Evolutionary conservation across 2,329 filamentous ascomycete species (phyloP).

Genomic region (Trichoderma cornu-damae): DNA sequence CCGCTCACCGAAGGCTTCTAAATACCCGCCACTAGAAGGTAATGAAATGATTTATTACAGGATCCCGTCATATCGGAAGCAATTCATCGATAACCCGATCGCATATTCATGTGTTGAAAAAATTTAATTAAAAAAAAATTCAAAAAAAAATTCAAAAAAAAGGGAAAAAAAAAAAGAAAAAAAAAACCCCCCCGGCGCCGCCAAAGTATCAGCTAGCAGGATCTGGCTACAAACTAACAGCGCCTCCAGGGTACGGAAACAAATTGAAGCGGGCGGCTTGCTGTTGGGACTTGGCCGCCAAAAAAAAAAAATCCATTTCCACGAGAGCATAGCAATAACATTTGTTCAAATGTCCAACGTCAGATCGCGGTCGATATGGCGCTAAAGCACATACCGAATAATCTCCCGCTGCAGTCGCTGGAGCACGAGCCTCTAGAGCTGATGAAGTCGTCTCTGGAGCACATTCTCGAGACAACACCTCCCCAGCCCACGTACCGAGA

Average conservation of each 20-base stretch:
- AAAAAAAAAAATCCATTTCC: no score
- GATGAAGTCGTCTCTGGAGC: constrained; percentile 33
- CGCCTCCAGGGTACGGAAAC: neutral
- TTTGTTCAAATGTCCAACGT: neutral
- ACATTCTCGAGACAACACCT: constrained; percentile 35
- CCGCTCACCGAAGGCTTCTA: no score
- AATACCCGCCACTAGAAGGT: no score
- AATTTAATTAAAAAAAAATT: no score
- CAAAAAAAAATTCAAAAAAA: neutral
- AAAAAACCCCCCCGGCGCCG: neutral
- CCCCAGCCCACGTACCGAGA: constrained; percentile 33
- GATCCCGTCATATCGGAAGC: no score
- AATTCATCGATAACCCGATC: no score
- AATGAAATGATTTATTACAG: no score
- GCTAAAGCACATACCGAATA: constrained; percentile 33
- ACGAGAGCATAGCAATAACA: neutral
- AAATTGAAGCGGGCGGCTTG: neutral
- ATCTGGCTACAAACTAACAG: neutral
- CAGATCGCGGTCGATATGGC: constrained; percentile 22
- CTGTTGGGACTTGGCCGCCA: neutral
- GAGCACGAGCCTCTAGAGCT: constrained; percentile 27
- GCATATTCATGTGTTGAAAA: no score
- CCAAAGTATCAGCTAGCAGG: neutral
- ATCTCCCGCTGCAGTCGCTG: constrained; percentile 30
- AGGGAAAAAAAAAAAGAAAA: neutral